Evolutionary conservation across 2,329 filamentous ascomycete species (phyloP).

Genomic region (Onygena corvina): DNA sequence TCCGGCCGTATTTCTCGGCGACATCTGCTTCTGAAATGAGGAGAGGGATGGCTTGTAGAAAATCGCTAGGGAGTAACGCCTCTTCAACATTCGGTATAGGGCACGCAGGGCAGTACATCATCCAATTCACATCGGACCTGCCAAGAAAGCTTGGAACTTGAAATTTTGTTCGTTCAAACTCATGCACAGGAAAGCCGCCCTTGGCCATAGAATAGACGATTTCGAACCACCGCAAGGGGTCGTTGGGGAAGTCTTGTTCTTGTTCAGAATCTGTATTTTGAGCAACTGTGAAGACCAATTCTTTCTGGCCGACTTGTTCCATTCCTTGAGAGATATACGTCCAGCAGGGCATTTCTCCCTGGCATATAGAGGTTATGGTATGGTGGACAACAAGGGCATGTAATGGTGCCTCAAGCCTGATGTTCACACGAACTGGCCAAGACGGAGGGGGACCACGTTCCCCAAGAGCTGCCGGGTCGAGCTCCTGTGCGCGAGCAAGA

Average conservation of each 20-base stretch:
- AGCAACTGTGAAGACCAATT: slow-evolving; percentile 11
- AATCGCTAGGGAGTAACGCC: slow-evolving; percentile 10
- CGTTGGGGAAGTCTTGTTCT: slow-evolving; percentile 8
- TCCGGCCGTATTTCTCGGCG: slow-evolving; percentile 10
- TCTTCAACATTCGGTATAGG: slow-evolving; percentile 10
- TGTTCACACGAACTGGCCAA: slow-evolving; percentile 7
- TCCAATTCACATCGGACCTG: slow-evolving; percentile 10
- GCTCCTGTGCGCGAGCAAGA: not conserved
- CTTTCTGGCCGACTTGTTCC: slow-evolving; percentile 10
- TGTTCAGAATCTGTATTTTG: slow-evolving; percentile 4
- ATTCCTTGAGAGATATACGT: slow-evolving; percentile 13
- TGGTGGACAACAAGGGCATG: slow-evolving; percentile 9
- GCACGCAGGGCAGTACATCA: slow-evolving; percentile 9
- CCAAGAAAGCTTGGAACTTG: slow-evolving; percentile 9
- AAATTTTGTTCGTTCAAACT: slow-evolving; percentile 12
- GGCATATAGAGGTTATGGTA: slow-evolving; percentile 9
- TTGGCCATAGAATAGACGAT: slow-evolving; percentile 11
- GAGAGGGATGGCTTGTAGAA: slow-evolving; percentile 11
- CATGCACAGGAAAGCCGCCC: slow-evolving; percentile 6
- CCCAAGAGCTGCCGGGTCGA: not conserved
- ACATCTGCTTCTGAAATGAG: slow-evolving; percentile 9
- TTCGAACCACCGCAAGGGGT: slow-evolving; percentile 11
- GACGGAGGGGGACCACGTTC: not conserved
- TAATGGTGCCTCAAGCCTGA: slow-evolving; percentile 7
- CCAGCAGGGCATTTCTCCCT: slow-evolving; percentile 12